A percentile compares a stretch with the other conserved stretches of the same genome.
Conservation (phyloP, 345 rosid species). For the sweet orange (Citrus sinensis) region DNA sequence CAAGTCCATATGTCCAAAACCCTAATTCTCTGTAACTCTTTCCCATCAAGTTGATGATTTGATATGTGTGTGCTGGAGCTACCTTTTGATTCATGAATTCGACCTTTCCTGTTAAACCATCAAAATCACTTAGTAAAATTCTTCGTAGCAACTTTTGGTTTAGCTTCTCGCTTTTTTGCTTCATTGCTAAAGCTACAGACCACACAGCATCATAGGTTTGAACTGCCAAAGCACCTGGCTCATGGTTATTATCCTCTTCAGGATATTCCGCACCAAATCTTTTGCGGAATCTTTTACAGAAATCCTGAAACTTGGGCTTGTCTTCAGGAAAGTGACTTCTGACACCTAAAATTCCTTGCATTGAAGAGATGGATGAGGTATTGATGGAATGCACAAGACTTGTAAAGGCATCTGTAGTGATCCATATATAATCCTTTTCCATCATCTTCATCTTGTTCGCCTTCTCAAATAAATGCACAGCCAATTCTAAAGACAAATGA, state of each 20-base stretch:
- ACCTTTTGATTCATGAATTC: conserved; percentile 5
- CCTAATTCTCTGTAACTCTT: conserved; percentile 24
- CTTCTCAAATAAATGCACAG: conserved; percentile 8
- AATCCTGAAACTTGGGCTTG: background rate
- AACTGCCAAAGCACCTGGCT: conserved; percentile 25
- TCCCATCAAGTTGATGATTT: conserved; percentile 26
- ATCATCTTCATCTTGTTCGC: conserved; percentile 29
- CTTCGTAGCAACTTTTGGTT: background rate
- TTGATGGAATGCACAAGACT: conserved; percentile 14
- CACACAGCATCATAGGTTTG: conserved; percentile 27
- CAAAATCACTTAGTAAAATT: conserved; percentile 11
- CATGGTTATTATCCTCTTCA: conserved; percentile 14
- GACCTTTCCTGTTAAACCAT: conserved; percentile 19
- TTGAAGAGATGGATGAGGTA: background rate
- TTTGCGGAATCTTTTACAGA: conserved; percentile 8
- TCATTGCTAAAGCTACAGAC: conserved; percentile 15
- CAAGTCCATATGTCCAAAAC: conserved; percentile 27
- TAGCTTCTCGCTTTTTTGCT: background rate
- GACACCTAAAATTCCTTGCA: conserved; percentile 34
- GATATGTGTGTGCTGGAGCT: conserved; percentile 1
- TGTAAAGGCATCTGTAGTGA: conserved; percentile 25
- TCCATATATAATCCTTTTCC: conserved; percentile 36
- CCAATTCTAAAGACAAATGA: conserved; percentile 17
- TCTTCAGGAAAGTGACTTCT: conserved; percentile 13
- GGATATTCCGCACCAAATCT: conserved; percentile 15